phyloP scores from a whole-genome alignment of 2,329 filamentous ascomycete species.

The Fusarium redolens region DNA sequence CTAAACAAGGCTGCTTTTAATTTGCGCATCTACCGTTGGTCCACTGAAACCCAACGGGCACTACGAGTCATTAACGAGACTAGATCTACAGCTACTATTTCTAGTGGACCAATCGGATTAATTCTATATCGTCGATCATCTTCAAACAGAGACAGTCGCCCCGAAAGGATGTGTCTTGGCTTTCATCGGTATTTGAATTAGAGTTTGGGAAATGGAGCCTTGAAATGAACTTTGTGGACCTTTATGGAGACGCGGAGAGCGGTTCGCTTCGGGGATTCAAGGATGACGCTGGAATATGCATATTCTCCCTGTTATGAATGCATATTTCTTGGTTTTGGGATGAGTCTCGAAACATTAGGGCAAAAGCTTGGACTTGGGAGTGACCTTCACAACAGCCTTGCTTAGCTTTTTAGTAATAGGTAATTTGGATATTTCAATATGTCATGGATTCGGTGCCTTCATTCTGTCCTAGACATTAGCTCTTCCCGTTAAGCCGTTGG shows the following conservation, averaged over 20 bases:
- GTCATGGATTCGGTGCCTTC: not conserved
- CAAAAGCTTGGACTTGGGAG: not conserved
- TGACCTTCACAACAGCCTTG: not conserved
- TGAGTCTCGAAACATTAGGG: not conserved
- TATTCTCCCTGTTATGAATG: not conserved
- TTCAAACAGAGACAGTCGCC: not conserved
- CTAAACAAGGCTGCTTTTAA: not conserved
- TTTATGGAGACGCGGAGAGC: not conserved
- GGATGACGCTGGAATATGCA: not conserved
- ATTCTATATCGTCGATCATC: not conserved
- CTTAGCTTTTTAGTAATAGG: not conserved
- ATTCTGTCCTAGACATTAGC: too few relatives aligned
- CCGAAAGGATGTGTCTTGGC: not conserved
- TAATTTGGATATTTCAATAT: not conserved
- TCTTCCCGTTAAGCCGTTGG: not conserved
- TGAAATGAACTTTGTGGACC: not conserved
- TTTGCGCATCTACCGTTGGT: not conserved
- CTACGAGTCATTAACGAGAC: not conserved
- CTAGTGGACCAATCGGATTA: not conserved
- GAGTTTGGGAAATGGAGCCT: not conserved
- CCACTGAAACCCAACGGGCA: not conserved
- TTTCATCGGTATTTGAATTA: not conserved
- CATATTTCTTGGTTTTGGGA: not conserved
- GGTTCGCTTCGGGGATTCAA: not conserved
- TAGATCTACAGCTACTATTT: not conserved